phyloP scores from a whole-genome alignment of 768 basidiomycete species.

The Lepiota brunneoincarnata region DNA sequence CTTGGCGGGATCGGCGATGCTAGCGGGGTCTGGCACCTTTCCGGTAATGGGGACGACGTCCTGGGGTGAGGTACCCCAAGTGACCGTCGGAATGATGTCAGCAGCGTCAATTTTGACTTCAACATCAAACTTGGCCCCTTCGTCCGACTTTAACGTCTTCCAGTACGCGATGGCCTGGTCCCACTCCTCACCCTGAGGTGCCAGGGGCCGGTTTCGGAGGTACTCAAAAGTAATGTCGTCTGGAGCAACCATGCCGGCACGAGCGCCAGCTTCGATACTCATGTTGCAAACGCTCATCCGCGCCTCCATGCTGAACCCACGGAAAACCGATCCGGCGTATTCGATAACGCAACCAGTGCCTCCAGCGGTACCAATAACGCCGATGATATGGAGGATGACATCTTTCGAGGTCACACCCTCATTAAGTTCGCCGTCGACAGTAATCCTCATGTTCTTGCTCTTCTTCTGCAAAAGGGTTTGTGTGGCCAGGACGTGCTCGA shows the following conservation, averaged over 20 bases:
- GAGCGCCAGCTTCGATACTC: conserved; percentile 93
- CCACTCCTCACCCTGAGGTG: conserved; percentile 85
- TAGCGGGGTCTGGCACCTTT: conserved; percentile 71
- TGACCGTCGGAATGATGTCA: conserved; percentile 87
- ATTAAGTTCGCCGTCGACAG: conserved; percentile 75
- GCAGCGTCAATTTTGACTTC: conserved; percentile 78
- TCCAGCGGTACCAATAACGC: conserved; percentile 89
- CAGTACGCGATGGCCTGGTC: conserved; percentile 84
- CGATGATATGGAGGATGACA: conserved; percentile 88
- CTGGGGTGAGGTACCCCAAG: conserved; percentile 93
- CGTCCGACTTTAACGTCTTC: conserved; percentile 75
- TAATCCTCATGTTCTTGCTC: conserved; percentile 90
- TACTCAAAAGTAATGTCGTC: conserved; percentile 87
- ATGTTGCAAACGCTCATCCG: conserved; percentile 93
- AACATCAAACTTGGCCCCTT: conserved; percentile 81
- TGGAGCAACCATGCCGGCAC: conserved; percentile 91
- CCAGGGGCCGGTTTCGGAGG: conserved; percentile 75
- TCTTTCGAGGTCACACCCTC: conserved; percentile 90
- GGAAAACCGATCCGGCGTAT: conserved; percentile 87
- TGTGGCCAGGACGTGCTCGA: conserved; percentile 92
- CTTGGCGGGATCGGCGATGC: conserved; percentile 61
- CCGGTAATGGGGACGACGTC: conserved; percentile 85
- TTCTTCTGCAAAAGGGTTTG: conserved; percentile 87
- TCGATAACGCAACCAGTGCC: conserved; percentile 92
- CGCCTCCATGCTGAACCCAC: conserved; percentile 84